Evolutionary conservation across 75 land plant species (phyloP).

Genomic region (Pseudotsuga menziesii): DNA sequence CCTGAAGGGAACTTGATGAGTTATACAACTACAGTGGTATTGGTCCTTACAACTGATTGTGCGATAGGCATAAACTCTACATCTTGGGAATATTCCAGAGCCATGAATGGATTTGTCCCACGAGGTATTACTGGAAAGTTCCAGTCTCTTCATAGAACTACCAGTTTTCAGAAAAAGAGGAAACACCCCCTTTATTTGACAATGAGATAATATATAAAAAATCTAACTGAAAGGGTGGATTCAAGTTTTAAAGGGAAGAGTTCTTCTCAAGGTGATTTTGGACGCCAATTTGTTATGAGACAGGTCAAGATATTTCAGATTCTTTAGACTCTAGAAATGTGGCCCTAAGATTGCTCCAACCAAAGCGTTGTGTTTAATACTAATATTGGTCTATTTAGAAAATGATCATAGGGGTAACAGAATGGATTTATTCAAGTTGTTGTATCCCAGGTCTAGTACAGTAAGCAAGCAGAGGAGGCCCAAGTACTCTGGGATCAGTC

Average conservation of each 20-base stretch:
- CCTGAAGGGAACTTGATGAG: not conserved
- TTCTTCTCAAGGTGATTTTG: not conserved
- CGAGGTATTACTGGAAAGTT: not conserved
- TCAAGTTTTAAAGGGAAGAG: too few species aligned
- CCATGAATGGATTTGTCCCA: not conserved
- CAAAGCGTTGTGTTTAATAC: slow-evolving; percentile 20
- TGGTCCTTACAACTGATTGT: not conserved
- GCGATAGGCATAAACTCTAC: not conserved
- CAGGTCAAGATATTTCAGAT: slow-evolving; percentile 12
- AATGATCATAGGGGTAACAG: slow-evolving; percentile 7
- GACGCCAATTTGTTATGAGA: slow-evolving; percentile 4
- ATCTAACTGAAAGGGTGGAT: not conserved
- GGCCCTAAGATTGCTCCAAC: slow-evolving; percentile 11
- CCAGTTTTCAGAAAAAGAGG: not conserved
- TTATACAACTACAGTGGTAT: slow-evolving; percentile 23
- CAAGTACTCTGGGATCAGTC: slow-evolving; percentile 14
- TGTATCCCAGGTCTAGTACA: slow-evolving; percentile 12
- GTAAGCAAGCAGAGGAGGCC: slow-evolving; percentile 9
- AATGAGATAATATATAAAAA: not conserved
- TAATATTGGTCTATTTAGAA: slow-evolving; percentile 16
- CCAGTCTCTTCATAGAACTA: not conserved
- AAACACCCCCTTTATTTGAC: not conserved
- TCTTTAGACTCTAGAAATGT: slow-evolving; percentile 7
- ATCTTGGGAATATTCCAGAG: not conserved
- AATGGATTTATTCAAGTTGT: slow-evolving; percentile 10